Conservation (phyloP, 2,329 filamentous ascomycete genomes). For the Orbilia oligospora region DNA sequence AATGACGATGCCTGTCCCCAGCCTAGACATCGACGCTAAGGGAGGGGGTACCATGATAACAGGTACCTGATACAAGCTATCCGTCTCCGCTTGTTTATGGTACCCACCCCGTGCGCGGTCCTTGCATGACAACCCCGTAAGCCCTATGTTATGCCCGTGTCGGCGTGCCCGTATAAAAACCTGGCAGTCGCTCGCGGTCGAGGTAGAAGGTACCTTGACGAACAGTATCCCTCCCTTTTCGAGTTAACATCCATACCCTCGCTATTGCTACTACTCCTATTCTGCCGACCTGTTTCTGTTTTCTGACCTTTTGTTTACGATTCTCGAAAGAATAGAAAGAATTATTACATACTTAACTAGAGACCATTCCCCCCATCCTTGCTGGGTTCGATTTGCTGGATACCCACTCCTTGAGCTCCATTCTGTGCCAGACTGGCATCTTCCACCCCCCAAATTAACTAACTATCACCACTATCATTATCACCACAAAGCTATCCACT, state of each 20-base stretch:
- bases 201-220: conserved; percentile 44
- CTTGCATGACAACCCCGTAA: conserved; percentile 26
- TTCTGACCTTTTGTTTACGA: conserved; percentile 43
- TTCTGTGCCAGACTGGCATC: conserved; percentile 48
- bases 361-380: conserved; percentile 22
- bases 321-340: not conserved
- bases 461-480: not conserved
- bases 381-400: conserved; percentile 5
- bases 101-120: conserved; percentile 27
- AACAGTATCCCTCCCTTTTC: conserved; percentile 37
- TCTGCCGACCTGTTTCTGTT: conserved; percentile 38
- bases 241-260: conserved; percentile 34
- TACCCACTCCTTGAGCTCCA: conserved; percentile 20
- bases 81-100: conserved; percentile 33
- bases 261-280: conserved; percentile 17
- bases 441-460: not conserved
- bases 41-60: conserved; percentile 32
- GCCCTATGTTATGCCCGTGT: not conserved
- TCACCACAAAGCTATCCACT: not conserved
- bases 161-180: conserved; percentile 35
- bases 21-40: conserved; percentile 32
- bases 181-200: conserved; percentile 38
- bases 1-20: conserved; percentile 5
- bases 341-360: conserved; percentile 16
- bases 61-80: conserved; percentile 57